These are phyloP conservation scores for Strobilomyces echinocephalus DNA, from an alignment of 768 basidiomycete genomes.

Conservation along the genomic window DNA sequence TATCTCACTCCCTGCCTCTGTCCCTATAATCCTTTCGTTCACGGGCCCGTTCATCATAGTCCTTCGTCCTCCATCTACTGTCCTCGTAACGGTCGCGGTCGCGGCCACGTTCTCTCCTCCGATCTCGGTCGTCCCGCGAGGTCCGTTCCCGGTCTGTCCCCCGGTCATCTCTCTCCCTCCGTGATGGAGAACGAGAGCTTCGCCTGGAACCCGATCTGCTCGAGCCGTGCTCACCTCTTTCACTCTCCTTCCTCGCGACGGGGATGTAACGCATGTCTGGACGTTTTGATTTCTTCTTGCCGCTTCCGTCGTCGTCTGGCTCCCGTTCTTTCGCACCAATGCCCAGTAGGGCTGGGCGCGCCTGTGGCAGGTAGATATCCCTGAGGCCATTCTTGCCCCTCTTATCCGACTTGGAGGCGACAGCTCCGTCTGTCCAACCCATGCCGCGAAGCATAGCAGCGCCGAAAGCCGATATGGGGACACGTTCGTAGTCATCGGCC, in stretches of 20 bases:
- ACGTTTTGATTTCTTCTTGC: constrained; percentile 41
- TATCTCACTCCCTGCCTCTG: constrained; percentile 15
- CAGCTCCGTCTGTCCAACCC: constrained; percentile 88
- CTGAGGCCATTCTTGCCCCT: constrained; percentile 52
- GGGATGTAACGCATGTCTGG: constrained; percentile 82
- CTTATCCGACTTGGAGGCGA: constrained; percentile 55
- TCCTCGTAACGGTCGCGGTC: constrained; percentile 13
- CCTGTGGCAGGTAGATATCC: constrained; percentile 76
- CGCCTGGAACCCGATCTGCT: constrained; percentile 44
- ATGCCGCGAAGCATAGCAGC: constrained; percentile 90
- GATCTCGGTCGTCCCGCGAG: constrained; percentile 14
- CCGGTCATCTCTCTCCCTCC: constrained; percentile 12
- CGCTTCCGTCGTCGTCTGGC: constrained; percentile 63
- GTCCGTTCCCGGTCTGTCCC: constrained; percentile 7
- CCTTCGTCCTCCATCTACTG: constrained; percentile 7
- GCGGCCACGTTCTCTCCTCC: constrained; percentile 10
- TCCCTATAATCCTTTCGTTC: constrained; percentile 16
- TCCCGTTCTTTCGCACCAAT: constrained; percentile 91
- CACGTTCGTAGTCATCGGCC: constrained; percentile 80
- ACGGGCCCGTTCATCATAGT: constrained; percentile 7
- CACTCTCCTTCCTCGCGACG: constrained; percentile 65
- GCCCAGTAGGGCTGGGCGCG: constrained; percentile 83
- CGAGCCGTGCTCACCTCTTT: constrained; percentile 25
- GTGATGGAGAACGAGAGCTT: constrained; percentile 46
- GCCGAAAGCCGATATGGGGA: constrained; percentile 91